phyloP scores from a whole-genome alignment of 1,139 yeast genomes.

The Zygosaccharomyces sapae region DNA sequence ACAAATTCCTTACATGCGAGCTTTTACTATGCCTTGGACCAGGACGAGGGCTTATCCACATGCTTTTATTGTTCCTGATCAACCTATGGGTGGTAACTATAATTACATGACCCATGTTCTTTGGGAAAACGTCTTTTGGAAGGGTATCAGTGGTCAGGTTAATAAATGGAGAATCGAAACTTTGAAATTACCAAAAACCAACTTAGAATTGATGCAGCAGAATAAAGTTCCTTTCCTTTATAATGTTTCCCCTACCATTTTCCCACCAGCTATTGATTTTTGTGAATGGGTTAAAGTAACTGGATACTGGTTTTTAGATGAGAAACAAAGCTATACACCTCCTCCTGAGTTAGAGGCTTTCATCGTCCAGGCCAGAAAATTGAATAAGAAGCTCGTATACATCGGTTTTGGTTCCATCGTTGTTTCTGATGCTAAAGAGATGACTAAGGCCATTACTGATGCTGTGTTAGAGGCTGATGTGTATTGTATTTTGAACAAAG shows the following conservation, averaged over 20 bases:
- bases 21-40: conserved; percentile 99
- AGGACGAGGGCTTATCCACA: conserved; percentile 93
- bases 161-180: conserved; percentile 78
- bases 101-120: conserved; percentile 87
- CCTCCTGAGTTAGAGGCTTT: conserved; percentile 56
- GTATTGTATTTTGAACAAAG: conserved; percentile 81
- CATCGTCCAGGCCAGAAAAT: conserved; percentile 56
- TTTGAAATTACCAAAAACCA: conserved; percentile 64
- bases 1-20: conserved; percentile 84
- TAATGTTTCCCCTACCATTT: conserved; percentile 78
- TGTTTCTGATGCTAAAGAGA: conserved; percentile 71
- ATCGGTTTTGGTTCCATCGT: conserved; percentile 96
- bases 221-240: conserved; percentile 81
- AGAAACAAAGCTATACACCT: conserved; percentile 58
- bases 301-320: conserved; percentile 93
- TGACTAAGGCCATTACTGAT: conserved; percentile 72
- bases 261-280: conserved; percentile 91
- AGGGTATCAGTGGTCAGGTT: conserved; percentile 84
- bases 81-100: conserved; percentile 86
- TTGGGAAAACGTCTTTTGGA: conserved; percentile 92
- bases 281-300: conserved; percentile 93
- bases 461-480: conserved; percentile 80
- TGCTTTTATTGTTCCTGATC: conserved; percentile 93
- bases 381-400: conserved; percentile 69
- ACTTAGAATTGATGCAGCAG: conserved; percentile 66